Base-by-base conservation (phyloP, 2,329 filamentous ascomycete genomes). In the Cladosporium sp. region DNA sequence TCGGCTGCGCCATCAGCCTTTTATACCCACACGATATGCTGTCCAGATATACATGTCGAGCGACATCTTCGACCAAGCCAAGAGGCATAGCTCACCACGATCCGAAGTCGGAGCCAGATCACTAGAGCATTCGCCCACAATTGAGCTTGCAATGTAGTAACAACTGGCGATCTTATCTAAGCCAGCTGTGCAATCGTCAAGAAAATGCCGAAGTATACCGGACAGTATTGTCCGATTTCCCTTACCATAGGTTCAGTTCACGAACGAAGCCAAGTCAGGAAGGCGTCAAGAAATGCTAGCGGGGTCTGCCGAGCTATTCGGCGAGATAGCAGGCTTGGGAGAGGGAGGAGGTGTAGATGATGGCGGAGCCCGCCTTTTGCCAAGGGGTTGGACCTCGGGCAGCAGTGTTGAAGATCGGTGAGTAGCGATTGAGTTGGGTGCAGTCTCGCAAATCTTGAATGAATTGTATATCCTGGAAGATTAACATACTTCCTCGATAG, bases 281-380 rank as follows among this genome's bases (percentile, higher is more conserved):
- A 50, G 46, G 46, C 31, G 46, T 43, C 46, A 50, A 50, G 46
- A 35, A 31, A 10, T 40, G n/a, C 13, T 40, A 14, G 46, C 46
- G 40, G 46, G 46, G 28, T 11, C 18, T 10, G 40, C 46, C 40
- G 14, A 50, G 35, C 35, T 10, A 14, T 38, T 10, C 35, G n/a
- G 8, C 16, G 38, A 50, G 46, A 50, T 50, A 50, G 46, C 31
- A 33, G 40, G 32, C 46, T 50, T 50, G 32, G 46, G 16, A 38
- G 8, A 16, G 5, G 4, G 22, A 28, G 22, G 22, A 28, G 22
- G 7, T 28, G 22, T 28, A 28, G 22, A 28, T 28, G 22, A 5
- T 28, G 22, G 22, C 22, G 2, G 22, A 28, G 22, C 22, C 22
- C 22, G 22, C 22, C 3, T 28, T 28, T 28, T 28, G 22, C 22